Percentiles rank a stretch among this genome's conserved stretches.
phyloP scores from a whole-genome alignment of 768 basidiomycete species.

The Podaxis sp. region DNA sequence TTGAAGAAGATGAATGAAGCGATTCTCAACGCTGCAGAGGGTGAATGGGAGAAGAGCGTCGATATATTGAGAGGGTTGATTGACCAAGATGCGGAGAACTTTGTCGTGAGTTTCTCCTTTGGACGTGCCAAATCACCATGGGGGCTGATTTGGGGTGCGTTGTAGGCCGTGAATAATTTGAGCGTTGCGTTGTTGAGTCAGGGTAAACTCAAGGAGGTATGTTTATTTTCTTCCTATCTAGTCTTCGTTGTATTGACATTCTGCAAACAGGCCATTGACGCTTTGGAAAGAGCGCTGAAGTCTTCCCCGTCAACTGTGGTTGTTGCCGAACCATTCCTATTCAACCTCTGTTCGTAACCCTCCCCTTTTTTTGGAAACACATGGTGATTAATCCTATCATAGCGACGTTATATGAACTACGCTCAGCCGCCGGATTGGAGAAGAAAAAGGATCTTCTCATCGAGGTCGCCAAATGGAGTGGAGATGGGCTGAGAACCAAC shows the following conservation, averaged over 20 bases:
- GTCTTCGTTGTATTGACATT: neutral
- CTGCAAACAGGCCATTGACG: constrained; percentile 58
- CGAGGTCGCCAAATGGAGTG: constrained; percentile 84
- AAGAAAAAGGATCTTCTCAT: constrained; percentile 75
- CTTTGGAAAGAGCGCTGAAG: constrained; percentile 61
- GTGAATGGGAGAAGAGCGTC: constrained; percentile 63
- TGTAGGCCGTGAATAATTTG: constrained; percentile 74
- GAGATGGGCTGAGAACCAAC: constrained; percentile 74
- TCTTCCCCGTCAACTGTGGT: constrained; percentile 71
- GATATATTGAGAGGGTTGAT: constrained; percentile 44
- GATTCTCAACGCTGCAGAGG: constrained; percentile 64
- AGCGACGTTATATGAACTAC: constrained; percentile 86
- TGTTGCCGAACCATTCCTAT: constrained; percentile 79
- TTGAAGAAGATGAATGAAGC: constrained; percentile 64
- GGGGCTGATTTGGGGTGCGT: neutral
- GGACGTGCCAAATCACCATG: neutral
- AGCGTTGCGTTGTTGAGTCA: constrained; percentile 70
- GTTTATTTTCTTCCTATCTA: constrained; percentile 12
- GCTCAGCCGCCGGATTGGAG: constrained; percentile 67
- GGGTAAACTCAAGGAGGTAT: constrained; percentile 71
- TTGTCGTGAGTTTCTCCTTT: constrained; percentile 42
- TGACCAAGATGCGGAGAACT: constrained; percentile 56
- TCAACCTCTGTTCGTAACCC: constrained; percentile 70
- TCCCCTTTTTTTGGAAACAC: neutral
- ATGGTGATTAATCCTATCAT: neutral